Evolutionary conservation across 192 early-diverging fungal genomes (phyloP).

Genomic region (Rhizophlyctis rosea): DNA sequence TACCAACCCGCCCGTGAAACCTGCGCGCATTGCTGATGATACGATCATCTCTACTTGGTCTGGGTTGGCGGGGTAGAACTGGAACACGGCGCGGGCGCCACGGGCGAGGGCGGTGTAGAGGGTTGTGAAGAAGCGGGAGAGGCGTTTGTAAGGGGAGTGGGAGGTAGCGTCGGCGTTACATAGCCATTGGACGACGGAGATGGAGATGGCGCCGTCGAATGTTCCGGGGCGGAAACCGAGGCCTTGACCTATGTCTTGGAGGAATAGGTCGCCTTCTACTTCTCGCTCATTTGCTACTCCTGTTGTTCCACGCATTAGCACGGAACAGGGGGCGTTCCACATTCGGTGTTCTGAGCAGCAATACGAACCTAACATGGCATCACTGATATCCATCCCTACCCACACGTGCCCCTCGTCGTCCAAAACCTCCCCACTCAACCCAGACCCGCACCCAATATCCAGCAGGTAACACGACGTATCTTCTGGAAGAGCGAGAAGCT

Average conservation of each 20-base stretch:
- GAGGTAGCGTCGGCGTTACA: slow-evolving; percentile 95
- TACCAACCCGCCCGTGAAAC: slow-evolving; percentile 93
- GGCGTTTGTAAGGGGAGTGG: slow-evolving; percentile 78
- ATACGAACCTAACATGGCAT: slow-evolving; percentile 75
- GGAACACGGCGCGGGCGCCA: slow-evolving; percentile 93
- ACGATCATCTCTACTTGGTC: slow-evolving; percentile 92
- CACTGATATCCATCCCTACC: slow-evolving; percentile 95
- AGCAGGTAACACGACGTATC: slow-evolving; percentile 74
- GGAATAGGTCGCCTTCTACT: slow-evolving; percentile 89
- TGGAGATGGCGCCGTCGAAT: slow-evolving; percentile 92
- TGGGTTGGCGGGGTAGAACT: slow-evolving; percentile 98
- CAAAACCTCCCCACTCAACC: slow-evolving; percentile 90
- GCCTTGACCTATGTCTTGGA: slow-evolving; percentile 95
- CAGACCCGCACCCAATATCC: slow-evolving; percentile 98
- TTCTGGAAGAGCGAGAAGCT: slow-evolving; percentile 79
- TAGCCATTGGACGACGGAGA: slow-evolving; percentile 97
- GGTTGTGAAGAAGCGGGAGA: slow-evolving; percentile 88
- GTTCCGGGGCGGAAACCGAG: slow-evolving; percentile 90
- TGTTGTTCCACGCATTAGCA: too few species aligned
- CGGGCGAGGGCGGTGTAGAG: slow-evolving; percentile 84
- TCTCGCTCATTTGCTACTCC: slow-evolving; percentile 90
- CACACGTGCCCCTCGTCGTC: slow-evolving; percentile 95
- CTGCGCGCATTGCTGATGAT: slow-evolving; percentile 79
- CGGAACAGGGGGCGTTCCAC: too few species aligned
- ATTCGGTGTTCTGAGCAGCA: too few species aligned